Evolutionary conservation across 139 green algal species (phyloP), one percentile per base, ranked within the genome.

Genomic region (Chlamydomonas schloesseri): DNA sequence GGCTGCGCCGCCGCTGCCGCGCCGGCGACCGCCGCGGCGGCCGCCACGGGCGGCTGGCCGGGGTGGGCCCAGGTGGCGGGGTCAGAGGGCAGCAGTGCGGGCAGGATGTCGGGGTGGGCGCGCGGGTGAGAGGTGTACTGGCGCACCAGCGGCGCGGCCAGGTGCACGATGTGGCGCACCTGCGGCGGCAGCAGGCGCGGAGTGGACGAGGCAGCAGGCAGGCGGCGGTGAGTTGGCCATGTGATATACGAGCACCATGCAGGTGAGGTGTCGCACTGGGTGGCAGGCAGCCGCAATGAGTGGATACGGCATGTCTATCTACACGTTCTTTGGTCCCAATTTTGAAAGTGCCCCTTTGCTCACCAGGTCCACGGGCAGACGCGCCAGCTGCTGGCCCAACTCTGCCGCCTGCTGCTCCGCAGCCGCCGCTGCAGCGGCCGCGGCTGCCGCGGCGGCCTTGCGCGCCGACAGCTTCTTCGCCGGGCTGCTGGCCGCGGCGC

Each of bases 141-240:
- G 23, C 4, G 20, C 65, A 84, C 15, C n/a, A 20, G 24, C 0
- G 79, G 79, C 23, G 79, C 79, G 37, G 73, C 72, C 65, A 76
- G 46, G 64, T 85, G 79, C 33, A 77, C 69, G 67, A 85, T 76
- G 67, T 69, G 67, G 79, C n/a, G 65, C 31, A 85, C 78, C 78
- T 84, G 58, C 15, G 5, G 62, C 29, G 46, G 11, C 28, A 10
- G 29, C 42, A 50, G 42, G 42, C n/a, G 42, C 42, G 8, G 42
- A 8, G 42, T 8, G 42, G n/a, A n/a, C n/a, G n/a, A n/a, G n/a
- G n/a, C n/a, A n/a, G n/a, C n/a, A n/a, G n/a, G n/a, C n/a, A n/a
- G n/a, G n/a, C n/a, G n/a, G n/a, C n/a, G n/a, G n/a, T n/a, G n/a
- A n/a, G n/a, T n/a, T n/a, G n/a, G n/a, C n/a, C n/a, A n/a, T n/a